Evolutionary conservation across 345 rosid species (phyloP).

Genomic region (Linum tenue): DNA sequence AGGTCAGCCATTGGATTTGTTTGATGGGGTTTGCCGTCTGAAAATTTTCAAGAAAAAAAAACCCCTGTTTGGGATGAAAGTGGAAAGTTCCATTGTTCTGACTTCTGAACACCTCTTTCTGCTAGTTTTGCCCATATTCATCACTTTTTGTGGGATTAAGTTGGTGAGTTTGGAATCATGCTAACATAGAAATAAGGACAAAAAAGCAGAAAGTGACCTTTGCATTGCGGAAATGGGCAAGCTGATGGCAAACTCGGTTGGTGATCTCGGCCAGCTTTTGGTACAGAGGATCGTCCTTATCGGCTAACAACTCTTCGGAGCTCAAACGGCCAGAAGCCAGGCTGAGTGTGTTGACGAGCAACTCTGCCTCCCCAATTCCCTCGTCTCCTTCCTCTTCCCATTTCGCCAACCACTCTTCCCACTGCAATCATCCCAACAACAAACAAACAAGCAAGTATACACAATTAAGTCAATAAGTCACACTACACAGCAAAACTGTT

Average conservation of each 20-base stretch:
- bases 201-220: conserved; percentile 33
- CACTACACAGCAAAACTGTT: no score
- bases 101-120: no score
- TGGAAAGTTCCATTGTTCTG: no score
- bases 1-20: no score
- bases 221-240: conserved; percentile 20
- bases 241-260: conserved; percentile 29
- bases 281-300: conserved; percentile 26
- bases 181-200: no score
- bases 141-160: no score
- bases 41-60: no score
- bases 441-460: conserved; percentile 3
- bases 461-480: background rate
- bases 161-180: no score
- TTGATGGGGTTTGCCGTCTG: no score
- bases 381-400: conserved; percentile 53
- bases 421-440: conserved; percentile 26
- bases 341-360: conserved; percentile 48
- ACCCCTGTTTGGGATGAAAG: no score
- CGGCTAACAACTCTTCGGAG: conserved; percentile 18
- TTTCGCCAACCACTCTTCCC: conserved; percentile 66
- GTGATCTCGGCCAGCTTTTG: conserved; percentile 35
- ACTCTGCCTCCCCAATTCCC: conserved; percentile 43
- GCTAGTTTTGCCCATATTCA: no score
- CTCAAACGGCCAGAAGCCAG: conserved; percentile 24